These are phyloP conservation scores for Puccinia coronata DNA, from an alignment of 1,284 basidiomycete genomes.

Conservation along the genomic window DNA sequence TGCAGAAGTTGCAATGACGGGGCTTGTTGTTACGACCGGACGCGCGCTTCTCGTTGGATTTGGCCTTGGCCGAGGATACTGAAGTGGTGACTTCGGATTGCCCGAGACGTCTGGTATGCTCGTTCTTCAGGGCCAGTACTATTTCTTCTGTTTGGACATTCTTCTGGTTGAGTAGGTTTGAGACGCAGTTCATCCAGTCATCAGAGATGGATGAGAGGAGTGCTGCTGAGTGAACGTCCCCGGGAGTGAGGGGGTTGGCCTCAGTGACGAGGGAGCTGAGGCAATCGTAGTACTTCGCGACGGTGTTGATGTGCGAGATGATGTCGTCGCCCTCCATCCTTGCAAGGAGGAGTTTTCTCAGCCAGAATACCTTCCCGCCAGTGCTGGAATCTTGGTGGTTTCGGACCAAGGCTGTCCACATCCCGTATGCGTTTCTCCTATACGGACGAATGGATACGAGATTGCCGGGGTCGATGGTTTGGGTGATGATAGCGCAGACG, in stretches of 20 bases:
- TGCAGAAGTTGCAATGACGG: too few species aligned
- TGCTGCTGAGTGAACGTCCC: too few species aligned
- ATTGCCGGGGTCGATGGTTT: background rate
- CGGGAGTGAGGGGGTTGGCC: background rate
- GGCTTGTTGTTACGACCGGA: too few species aligned
- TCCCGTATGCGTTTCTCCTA: background rate
- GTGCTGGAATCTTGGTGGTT: constrained; percentile 3
- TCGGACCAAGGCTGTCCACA: background rate
- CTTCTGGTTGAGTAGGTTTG: too few species aligned
- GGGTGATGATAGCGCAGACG: background rate
- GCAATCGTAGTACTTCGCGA: background rate
- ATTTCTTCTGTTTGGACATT: too few species aligned
- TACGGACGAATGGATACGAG: background rate
- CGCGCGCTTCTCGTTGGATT: too few species aligned
- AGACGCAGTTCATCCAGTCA: constrained; percentile 3
- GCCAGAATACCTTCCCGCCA: background rate
- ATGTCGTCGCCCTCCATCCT: too few species aligned
- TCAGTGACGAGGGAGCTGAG: background rate
- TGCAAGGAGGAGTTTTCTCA: background rate
- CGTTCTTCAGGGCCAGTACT: too few species aligned
- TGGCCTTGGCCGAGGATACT: too few species aligned
- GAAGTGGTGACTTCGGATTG: too few species aligned
- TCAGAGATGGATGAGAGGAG: background rate
- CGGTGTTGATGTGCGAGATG: background rate
- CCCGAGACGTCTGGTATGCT: too few species aligned